Evolutionary conservation across 2,329 filamentous ascomycete genomes (phyloP), one percentile per base, ranked within the genome.

Genomic region (Penicillium oxalicum): DNA sequence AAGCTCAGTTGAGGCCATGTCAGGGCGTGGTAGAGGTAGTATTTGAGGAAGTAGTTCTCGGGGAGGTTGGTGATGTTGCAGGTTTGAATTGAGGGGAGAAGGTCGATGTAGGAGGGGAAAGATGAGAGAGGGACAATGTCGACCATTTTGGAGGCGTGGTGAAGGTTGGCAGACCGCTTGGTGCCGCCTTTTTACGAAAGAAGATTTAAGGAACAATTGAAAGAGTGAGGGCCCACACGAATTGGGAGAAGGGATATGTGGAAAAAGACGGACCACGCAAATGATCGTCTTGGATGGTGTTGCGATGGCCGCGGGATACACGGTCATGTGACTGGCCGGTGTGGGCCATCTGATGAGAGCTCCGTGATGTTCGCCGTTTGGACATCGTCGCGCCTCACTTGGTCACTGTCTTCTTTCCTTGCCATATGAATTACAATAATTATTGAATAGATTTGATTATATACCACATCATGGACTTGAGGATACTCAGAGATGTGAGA

Each of bases 41-140:
- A 98, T 80, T 98, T 98, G 74, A 95, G 88, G 71, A 97, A 97
- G 81, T 98, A 98, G 79, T 98, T 98, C 74, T 98, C 93, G 57
- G 93, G 93, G 46, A 98, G 81, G 77, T 98, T 98, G 70, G 94
- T 95, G 69, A 98, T 91, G 77, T 98, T 97, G 67, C 91, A 91
- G 72, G 94, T 90, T 75, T 98, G 93, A 68, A 98, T 86, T 56
- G 88, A 78, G 58, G 82, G 85, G 59, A 98, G 83, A 56, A 93
- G 77, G 57, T 91, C 86, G 73, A 98, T 95, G 75, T 97, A 71
- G 53, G 73, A 72, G 48, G 66, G 69, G 62, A 70, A 74, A 38
- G 68, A 71, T 51, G 67, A 72, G 52, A 75, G 66, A 43, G 72
- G 72, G 57, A 75, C 61, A 53, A 75, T 73, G 68, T 75, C 72